A percentile compares a stretch with the other conserved stretches of the same genome.
Conservation (phyloP, 306 rosid species). For the Cicer pinnatifidum region DNA sequence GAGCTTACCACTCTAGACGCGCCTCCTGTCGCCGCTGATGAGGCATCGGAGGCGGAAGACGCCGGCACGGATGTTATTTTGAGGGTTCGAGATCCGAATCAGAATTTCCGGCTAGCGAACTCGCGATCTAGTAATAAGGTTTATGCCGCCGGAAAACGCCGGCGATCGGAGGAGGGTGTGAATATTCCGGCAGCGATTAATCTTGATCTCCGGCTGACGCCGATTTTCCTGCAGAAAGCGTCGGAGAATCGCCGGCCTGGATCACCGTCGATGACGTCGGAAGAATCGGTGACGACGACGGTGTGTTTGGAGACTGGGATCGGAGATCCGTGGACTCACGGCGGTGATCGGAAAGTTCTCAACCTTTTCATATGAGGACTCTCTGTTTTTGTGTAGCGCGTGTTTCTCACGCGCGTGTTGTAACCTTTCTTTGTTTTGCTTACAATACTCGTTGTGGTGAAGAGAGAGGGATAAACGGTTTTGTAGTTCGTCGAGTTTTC, state of each 20-base stretch:
- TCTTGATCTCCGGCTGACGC: slow-evolving; percentile 85
- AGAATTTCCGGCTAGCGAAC: slow-evolving; percentile 48
- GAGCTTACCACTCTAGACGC: slow-evolving; percentile 50
- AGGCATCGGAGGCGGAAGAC: slow-evolving; percentile 63
- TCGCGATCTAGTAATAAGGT: slow-evolving; percentile 49
- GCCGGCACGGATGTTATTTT: slow-evolving; percentile 52
- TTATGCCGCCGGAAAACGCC: slow-evolving; percentile 44
- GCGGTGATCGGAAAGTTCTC: slow-evolving; percentile 71
- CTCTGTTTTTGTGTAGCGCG: background rate
- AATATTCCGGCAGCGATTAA: slow-evolving; percentile 53
- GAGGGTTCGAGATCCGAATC: slow-evolving; percentile 60
- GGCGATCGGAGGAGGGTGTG: slow-evolving; percentile 50
- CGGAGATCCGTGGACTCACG: slow-evolving; percentile 49
- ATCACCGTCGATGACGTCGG: slow-evolving; percentile 89
- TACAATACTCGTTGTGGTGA: slow-evolving; percentile 17
- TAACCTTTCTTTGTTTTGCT: slow-evolving; percentile 27
- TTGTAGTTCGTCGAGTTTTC: slow-evolving; percentile 66
- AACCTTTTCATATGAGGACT: slow-evolving; percentile 71
- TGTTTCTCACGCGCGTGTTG: slow-evolving; percentile 46
- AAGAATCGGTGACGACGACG: slow-evolving; percentile 79
- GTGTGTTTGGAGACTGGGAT: slow-evolving; percentile 59
- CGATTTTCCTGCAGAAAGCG: slow-evolving; percentile 51
- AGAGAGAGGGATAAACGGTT: slow-evolving; percentile 26
- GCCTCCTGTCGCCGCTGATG: slow-evolving; percentile 53
- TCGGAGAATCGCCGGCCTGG: slow-evolving; percentile 58